Base-by-base conservation (phyloP, 495 filamentous ascomycete genomes). In the Halenospora varia region DNA sequence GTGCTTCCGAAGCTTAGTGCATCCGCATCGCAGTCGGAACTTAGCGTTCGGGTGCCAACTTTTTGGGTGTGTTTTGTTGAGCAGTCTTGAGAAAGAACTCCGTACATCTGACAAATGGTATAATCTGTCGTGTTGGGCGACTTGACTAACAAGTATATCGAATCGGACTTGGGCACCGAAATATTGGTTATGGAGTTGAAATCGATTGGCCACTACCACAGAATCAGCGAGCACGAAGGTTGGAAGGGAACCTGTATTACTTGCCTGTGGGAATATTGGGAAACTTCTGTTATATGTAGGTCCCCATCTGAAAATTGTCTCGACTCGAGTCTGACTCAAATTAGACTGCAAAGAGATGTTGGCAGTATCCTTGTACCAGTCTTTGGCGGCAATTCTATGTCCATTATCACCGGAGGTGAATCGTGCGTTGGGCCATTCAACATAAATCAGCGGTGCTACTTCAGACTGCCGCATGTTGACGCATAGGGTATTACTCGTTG, bases 401-500 rank as follows among this genome's bases (percentile, higher is more conserved):
- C 42, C 19, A 17, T 4, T 46, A 23, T 0, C 24, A 2, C 71
- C 57, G 10, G 53, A 64, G 17, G 4, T 51, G 23, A 25, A 23
- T 17, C 76, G 70, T 8, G 71, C 70, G 17, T 46, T 17, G 19
- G 42, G 42, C 13, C 13, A 46, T 46, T 46, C 42, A n/a, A n/a
- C 19, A 46, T 46, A 46, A 20, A 46, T n/a, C 19, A 46, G 42
- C 0, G 87, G 87, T 0, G 60, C 59, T 2, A 91, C 65, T 50
- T 89, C 85, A 0, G 70, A 57, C 25, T 62, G 26, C 3, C 73
- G 73, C 75, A 89, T 74, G 25, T 82, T 81, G 1, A 76, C 80
- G 61, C 88, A 91, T 25, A 89, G 76, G 6, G 87, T 80, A 55
- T 89, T 88, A 47, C 88, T 67, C 0, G 77, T 75, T 0, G 87